Conservation (phyloP, 2,329 filamentous ascomycete genomes). For the Penicillium sp. region DNA sequence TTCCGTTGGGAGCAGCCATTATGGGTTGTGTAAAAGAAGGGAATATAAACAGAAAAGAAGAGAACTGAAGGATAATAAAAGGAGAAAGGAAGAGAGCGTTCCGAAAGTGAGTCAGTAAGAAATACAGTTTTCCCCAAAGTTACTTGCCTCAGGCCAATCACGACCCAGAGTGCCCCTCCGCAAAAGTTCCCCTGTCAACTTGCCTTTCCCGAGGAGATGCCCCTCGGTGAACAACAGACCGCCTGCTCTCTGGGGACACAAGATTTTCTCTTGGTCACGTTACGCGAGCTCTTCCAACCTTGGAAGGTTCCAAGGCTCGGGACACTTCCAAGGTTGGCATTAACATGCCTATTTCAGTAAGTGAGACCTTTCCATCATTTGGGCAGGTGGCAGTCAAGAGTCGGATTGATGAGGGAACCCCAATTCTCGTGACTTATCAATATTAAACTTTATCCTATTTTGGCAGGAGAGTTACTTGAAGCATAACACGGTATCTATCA, state of each 20-base stretch:
- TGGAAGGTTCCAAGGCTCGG: background rate
- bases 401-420: too few species aligned
- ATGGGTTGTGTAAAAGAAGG: slow-evolving; percentile 9
- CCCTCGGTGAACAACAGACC: slow-evolving; percentile 8
- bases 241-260: slow-evolving; percentile 3
- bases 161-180: slow-evolving; percentile 6
- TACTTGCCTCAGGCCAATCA: slow-evolving; percentile 13
- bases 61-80: slow-evolving; percentile 4
- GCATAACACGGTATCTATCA: too few species aligned
- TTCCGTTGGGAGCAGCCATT: slow-evolving; percentile 33
- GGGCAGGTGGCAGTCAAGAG: too few species aligned
- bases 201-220: slow-evolving; percentile 10
- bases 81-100: background rate
- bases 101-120: slow-evolving; percentile 19
- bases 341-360: background rate
- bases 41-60: slow-evolving; percentile 2
- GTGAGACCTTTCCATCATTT: background rate
- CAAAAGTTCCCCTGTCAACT: background rate
- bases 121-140: slow-evolving; percentile 14
- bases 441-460: background rate
- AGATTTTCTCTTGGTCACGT: background rate
- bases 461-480: background rate
- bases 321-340: background rate
- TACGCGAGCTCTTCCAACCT: background rate
- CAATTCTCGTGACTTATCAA: background rate